phyloP scores from a whole-genome alignment of 192 early-diverging fungal species.

The Backusella luteola region DNA sequence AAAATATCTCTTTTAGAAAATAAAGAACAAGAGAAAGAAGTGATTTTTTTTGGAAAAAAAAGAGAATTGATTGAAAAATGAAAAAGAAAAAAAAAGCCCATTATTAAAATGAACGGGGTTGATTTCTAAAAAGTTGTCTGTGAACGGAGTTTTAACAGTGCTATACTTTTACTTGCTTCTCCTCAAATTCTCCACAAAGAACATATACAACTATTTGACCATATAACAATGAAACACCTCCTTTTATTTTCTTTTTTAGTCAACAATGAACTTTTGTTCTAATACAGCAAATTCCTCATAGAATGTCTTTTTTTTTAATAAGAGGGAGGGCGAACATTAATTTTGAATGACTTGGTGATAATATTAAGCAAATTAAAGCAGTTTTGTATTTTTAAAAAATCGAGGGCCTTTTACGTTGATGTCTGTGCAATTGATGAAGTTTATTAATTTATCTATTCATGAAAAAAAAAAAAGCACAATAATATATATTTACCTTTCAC shows the following conservation, averaged over 20 bases:
- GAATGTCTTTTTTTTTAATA: slow-evolving; percentile 39
- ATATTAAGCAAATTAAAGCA: no score
- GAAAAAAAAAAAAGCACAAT: no score
- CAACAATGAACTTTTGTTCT: slow-evolving; percentile 53
- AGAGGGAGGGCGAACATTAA: slow-evolving; percentile 10
- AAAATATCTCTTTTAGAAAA: not conserved
- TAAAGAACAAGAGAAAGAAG: not conserved
- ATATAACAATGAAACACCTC: slow-evolving; percentile 6
- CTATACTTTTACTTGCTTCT: no score
- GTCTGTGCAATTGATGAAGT: no score
- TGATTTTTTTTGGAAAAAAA: not conserved
- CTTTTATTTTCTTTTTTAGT: slow-evolving; percentile 38
- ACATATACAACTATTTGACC: slow-evolving; percentile 9
- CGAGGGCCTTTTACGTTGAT: no score
- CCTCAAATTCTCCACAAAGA: not conserved
- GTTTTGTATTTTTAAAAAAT: no score
- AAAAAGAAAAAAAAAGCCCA: not conserved
- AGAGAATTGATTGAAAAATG: not conserved
- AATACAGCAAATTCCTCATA: slow-evolving; percentile 61
- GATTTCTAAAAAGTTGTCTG: not conserved
- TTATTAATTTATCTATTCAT: no score
- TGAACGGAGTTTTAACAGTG: no score
- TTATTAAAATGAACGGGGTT: not conserved
- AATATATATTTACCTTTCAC: no score
- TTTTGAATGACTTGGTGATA: no score